Percentiles rank a stretch among this genome's conserved stretches.
phyloP scores from a whole-genome alignment of 2,329 filamentous ascomycete genomes.

The Penicillium sp. region DNA sequence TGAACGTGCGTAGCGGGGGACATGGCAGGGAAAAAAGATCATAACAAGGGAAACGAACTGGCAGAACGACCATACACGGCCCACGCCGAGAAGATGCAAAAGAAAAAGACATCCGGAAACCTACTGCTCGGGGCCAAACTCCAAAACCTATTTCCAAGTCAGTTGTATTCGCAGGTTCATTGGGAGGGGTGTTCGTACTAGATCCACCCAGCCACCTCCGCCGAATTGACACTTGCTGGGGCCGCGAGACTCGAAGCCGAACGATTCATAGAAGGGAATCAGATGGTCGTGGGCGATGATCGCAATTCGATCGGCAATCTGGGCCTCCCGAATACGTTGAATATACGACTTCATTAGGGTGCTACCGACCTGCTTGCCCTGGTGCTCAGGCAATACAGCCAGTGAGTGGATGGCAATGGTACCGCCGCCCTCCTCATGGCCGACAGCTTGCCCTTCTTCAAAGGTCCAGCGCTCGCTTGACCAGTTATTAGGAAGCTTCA shows the following conservation, averaged over 20 bases:
- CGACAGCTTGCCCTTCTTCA: slow-evolving; percentile 49
- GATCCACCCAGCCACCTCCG: slow-evolving; percentile 77
- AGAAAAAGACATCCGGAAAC: slow-evolving; percentile 6
- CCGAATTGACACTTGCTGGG: slow-evolving; percentile 69
- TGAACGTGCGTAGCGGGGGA: slow-evolving; percentile 19
- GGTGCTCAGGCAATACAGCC: slow-evolving; percentile 72
- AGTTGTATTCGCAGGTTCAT: neutral
- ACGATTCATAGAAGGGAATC: slow-evolving; percentile 71
- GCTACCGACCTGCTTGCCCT: slow-evolving; percentile 70
- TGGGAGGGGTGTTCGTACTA: slow-evolving; percentile 55
- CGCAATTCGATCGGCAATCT: slow-evolving; percentile 68
- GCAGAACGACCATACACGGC: slow-evolving; percentile 12
- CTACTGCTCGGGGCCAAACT: slow-evolving; percentile 26
- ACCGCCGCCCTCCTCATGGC: slow-evolving; percentile 70
- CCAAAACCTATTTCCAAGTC: slow-evolving; percentile 25
- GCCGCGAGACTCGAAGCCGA: slow-evolving; percentile 69
- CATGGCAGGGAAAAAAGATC: slow-evolving; percentile 15
- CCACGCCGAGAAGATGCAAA: slow-evolving; percentile 23
- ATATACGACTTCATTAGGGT: slow-evolving; percentile 74
- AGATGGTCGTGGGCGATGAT: slow-evolving; percentile 75
- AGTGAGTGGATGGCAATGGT: slow-evolving; percentile 82
- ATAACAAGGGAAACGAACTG: slow-evolving; percentile 6
- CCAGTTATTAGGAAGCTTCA: slow-evolving; percentile 72
- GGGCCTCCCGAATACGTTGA: slow-evolving; percentile 69
- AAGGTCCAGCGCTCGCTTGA: slow-evolving; percentile 44